Conservation (phyloP, 805 yeast genomes). For the Suhomyces vadensis region DNA sequence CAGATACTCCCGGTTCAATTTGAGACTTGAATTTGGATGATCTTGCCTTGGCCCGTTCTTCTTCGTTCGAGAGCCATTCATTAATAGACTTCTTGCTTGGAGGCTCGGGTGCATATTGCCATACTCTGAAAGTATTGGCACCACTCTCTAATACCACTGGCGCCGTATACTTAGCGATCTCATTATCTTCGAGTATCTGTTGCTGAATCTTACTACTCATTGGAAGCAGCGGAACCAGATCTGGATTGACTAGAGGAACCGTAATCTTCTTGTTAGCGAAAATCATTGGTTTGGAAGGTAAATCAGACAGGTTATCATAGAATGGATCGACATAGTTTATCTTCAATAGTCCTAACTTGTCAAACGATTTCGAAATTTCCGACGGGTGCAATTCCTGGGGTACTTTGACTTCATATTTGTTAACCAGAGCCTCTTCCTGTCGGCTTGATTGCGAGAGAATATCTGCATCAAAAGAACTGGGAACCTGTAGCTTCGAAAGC, state of each 20-base stretch:
- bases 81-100: constrained; percentile 47
- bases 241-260: constrained; percentile 39
- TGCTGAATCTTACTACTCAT: constrained; percentile 8
- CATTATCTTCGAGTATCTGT: neutral
- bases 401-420: constrained; percentile 21
- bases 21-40: constrained; percentile 44
- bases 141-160: neutral
- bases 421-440: neutral
- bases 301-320: constrained; percentile 55
- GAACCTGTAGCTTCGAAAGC: constrained; percentile 13
- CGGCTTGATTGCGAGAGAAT: neutral
- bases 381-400: constrained; percentile 20
- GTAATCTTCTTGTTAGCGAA: constrained; percentile 68
- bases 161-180: neutral
- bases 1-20: constrained; percentile 48
- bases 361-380: constrained; percentile 32
- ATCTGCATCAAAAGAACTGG: constrained; percentile 15
- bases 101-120: constrained; percentile 51
- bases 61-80: constrained; percentile 30
- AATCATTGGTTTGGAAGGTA: constrained; percentile 54
- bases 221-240: constrained; percentile 10
- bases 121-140: constrained; percentile 10
- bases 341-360: constrained; percentile 47
- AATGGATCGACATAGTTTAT: constrained; percentile 63
- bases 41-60: constrained; percentile 14